These are phyloP conservation scores for Cydonia oblonga DNA, from an alignment of 331 rosid species.

Conservation along the genomic window DNA sequence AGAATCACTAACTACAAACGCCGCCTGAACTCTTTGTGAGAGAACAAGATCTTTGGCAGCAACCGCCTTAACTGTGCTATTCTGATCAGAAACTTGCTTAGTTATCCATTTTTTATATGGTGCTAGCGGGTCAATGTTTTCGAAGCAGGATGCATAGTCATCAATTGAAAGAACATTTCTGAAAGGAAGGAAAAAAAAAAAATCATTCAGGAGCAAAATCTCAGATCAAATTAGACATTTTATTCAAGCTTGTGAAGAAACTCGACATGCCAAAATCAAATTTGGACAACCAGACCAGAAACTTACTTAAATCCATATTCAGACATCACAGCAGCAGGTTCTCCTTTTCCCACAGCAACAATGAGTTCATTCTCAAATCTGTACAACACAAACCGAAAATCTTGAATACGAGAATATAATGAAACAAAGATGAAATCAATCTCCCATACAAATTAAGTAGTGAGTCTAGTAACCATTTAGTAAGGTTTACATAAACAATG, in stretches of 20 bases:
- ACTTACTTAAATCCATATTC: slow-evolving; percentile 79
- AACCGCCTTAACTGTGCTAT: slow-evolving; percentile 17
- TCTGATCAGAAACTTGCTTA: slow-evolving; percentile 17
- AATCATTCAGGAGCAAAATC: neutral
- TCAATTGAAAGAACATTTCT: slow-evolving; percentile 77
- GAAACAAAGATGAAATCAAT: too few relatives aligned
- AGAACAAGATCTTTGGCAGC: slow-evolving; percentile 25
- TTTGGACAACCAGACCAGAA: neutral
- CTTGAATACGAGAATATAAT: neutral
- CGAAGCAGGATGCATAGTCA: slow-evolving; percentile 68
- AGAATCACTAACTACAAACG: slow-evolving; percentile 76
- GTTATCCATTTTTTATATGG: slow-evolving; percentile 69
- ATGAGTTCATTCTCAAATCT: slow-evolving; percentile 64
- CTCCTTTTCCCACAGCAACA: slow-evolving; percentile 91
- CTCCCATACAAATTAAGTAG: neutral
- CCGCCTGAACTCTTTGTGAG: slow-evolving; percentile 69
- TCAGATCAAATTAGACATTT: slow-evolving; percentile 1
- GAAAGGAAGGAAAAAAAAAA: slow-evolving; percentile 8
- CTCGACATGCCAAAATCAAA: neutral
- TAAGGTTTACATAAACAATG: too few relatives aligned
- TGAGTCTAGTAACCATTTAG: neutral
- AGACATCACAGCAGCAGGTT: slow-evolving; percentile 81
- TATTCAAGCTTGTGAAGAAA: neutral
- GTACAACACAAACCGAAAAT: slow-evolving; percentile 6
- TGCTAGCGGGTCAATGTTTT: slow-evolving; percentile 73